Evolutionary conservation across 805 yeast species (phyloP), one percentile per base, ranked within the genome.

Genomic region (Wickerhamiella parazyma): DNA sequence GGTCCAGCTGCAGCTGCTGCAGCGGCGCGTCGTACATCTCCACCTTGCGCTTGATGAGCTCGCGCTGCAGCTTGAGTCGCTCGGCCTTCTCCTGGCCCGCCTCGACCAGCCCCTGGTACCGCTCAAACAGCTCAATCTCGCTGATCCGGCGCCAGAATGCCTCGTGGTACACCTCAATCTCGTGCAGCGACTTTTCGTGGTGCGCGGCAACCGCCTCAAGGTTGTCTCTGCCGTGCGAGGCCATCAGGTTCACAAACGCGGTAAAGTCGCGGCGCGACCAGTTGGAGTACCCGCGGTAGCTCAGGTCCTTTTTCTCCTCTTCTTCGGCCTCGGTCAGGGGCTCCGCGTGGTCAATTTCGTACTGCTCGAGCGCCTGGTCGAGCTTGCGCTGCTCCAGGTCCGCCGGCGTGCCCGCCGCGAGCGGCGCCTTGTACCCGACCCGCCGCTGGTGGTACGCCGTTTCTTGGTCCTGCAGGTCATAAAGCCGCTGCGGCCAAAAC

Each of bases 181-280:
- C 95, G 9, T 82, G 93, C 21, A 66, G 59, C 0, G 86, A 71
- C 61, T 91, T 91, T 42, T 78, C 86, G 57, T 87, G 74, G 56
- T 87, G 95, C 10, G 71, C 56, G 0, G 93, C 78, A 45, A 91
- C 87, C 2, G 73, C 72, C 29, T 68, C 68, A 41, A 82, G 63
- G 19, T 83, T 73, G 50, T 82, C 75, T 44, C 95, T 72, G 8
- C 98, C 97, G 58, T 79, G 75, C 58, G 83, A 82, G 9, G 80
- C 80, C 57, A 77, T 72, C 34, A 77, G 65, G 41, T 74, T 74
- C 41, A 91, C 76, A 55, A 86, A 86, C 48, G 81, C 82, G 48
- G 76, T 75, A 57, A 89, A 89, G 54, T 91, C 97, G 45, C 89
- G 72, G 59, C 95, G 73, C 45, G 78, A 75, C 95, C 95, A 87